phyloP scores from a whole-genome alignment of 2,329 filamentous ascomycete species.

The Hymenoscyphus salicellus region DNA sequence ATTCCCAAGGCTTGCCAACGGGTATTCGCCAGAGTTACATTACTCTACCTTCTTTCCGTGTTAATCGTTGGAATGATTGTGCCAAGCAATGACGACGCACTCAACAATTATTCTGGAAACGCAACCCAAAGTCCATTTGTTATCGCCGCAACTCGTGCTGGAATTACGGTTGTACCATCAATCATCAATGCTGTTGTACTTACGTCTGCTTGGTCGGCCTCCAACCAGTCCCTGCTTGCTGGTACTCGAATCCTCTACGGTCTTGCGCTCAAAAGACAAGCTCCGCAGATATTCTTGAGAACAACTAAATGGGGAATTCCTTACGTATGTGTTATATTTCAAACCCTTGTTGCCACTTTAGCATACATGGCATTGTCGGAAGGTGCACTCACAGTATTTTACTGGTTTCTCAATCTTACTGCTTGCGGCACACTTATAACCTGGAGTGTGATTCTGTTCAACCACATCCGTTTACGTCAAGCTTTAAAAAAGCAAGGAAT shows the following conservation, averaged over 20 bases:
- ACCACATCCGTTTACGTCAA: conserved; percentile 55
- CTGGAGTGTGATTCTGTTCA: conserved; percentile 59
- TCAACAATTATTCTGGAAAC: conserved; percentile 46
- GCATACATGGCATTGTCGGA: conserved; percentile 65
- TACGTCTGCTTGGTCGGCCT: conserved; percentile 67
- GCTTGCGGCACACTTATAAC: conserved; percentile 61
- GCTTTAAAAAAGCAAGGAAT: conserved; percentile 57
- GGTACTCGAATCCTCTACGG: conserved; percentile 60
- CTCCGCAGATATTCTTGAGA: conserved; percentile 49
- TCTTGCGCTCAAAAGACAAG: conserved; percentile 52
- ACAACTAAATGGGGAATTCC: conserved; percentile 57
- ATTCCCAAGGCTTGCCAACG: conserved; percentile 51
- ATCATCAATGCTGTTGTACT: conserved; percentile 76
- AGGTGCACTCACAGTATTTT: conserved; percentile 59
- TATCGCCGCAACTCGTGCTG: conserved; percentile 66
- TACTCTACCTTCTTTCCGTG: conserved; percentile 51
- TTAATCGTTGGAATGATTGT: conserved; percentile 54
- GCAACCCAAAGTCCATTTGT: conserved; percentile 62
- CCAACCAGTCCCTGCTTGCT: conserved; percentile 62
- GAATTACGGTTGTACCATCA: conserved; percentile 63
- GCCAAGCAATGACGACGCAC: conserved; percentile 49
- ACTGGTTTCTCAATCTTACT: conserved; percentile 61
- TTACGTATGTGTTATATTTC: conserved; percentile 55
- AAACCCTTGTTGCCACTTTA: conserved; percentile 57
- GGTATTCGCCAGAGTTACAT: conserved; percentile 53